phyloP scores from a whole-genome alignment of 495 filamentous ascomycete genomes.

The Collariella sp. region DNA sequence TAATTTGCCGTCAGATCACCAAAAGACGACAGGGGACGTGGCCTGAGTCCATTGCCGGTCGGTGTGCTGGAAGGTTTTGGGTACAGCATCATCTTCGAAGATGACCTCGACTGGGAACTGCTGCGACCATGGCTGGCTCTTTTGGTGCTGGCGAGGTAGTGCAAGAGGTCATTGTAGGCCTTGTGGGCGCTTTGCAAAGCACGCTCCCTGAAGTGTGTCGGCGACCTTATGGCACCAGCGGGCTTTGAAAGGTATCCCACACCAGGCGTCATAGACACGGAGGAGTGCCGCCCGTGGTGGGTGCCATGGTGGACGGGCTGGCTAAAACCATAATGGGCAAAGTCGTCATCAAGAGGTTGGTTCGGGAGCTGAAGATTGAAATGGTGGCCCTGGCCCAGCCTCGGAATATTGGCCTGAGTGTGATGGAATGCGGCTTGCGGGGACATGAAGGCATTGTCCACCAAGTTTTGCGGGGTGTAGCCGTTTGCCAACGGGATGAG shows the following conservation, averaged over 20 bases:
- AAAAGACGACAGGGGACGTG: conserved; percentile 1
- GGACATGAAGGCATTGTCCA: conserved; percentile 28
- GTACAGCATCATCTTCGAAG: conserved; percentile 39
- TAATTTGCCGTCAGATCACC: conserved; percentile 11
- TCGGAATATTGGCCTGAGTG: conserved; percentile 17
- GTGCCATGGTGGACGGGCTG: conserved; percentile 14
- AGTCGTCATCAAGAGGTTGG: conserved; percentile 27
- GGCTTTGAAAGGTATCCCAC: background rate
- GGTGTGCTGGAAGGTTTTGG: conserved; percentile 37
- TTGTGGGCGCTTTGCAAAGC: conserved; percentile 76
- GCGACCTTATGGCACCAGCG: conserved; percentile 20
- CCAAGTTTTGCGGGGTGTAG: conserved; percentile 25
- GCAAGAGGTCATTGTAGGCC: conserved; percentile 78
- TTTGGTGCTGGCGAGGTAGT: conserved; percentile 59
- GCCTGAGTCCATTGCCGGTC: conserved; percentile 11
- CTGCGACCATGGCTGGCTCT: conserved; percentile 32
- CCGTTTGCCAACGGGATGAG: conserved; percentile 26
- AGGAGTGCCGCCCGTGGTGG: conserved; percentile 12
- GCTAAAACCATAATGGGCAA: conserved; percentile 17
- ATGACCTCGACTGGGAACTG: conserved; percentile 17
- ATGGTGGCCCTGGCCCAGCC: conserved; percentile 21
- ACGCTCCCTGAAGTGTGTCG: conserved; percentile 67
- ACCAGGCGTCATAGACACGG: conserved; percentile 13
- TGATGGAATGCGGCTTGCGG: conserved; percentile 21
- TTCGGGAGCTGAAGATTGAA: conserved; percentile 22